These are phyloP conservation scores for Cystobasidiopsis lactophilus DNA, from an alignment of 768 basidiomycete genomes.

Conservation along the genomic window DNA sequence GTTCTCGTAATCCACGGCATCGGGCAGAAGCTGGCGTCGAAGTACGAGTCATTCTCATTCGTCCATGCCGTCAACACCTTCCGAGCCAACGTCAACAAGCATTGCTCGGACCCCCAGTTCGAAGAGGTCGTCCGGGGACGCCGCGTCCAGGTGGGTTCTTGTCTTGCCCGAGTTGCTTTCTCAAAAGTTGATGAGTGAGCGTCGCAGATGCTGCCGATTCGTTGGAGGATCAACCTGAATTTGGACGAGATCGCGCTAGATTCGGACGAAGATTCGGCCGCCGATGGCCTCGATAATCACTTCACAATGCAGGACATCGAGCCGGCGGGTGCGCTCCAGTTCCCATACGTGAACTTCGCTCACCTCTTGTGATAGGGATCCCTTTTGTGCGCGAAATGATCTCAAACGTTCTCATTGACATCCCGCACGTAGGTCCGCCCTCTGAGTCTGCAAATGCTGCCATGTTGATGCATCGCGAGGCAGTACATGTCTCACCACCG, in stretches of 20 bases:
- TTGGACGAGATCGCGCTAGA: constrained; percentile 9
- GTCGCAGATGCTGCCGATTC: constrained; percentile 19
- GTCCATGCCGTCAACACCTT: constrained; percentile 17
- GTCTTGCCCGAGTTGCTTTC: too few relatives aligned
- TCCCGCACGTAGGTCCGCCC: constrained; percentile 12
- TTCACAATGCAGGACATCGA: constrained; percentile 13
- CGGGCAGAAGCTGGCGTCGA: constrained; percentile 15
- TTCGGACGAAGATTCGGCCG: constrained; percentile 4
- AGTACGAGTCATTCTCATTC: constrained; percentile 17
- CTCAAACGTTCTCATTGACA: constrained; percentile 15
- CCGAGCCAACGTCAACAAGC: constrained; percentile 9
- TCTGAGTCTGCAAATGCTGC: not conserved
- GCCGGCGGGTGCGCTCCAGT: not conserved
- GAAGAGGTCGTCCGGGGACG: constrained; percentile 9
- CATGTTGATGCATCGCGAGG: too few relatives aligned
- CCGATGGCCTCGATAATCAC: constrained; percentile 13
- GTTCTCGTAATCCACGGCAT: constrained; percentile 16
- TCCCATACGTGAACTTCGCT: not conserved
- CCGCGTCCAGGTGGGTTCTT: too few relatives aligned
- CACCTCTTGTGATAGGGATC: too few relatives aligned
- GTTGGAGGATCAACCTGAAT: constrained; percentile 17
- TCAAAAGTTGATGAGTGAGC: too few relatives aligned
- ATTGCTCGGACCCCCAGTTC: constrained; percentile 6
- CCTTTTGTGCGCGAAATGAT: constrained; percentile 17
- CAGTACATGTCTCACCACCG: constrained; percentile 13